These are phyloP conservation scores for Yarrowia keelungensis DNA, from an alignment of 805 yeast species.

Conservation along the genomic window DNA sequence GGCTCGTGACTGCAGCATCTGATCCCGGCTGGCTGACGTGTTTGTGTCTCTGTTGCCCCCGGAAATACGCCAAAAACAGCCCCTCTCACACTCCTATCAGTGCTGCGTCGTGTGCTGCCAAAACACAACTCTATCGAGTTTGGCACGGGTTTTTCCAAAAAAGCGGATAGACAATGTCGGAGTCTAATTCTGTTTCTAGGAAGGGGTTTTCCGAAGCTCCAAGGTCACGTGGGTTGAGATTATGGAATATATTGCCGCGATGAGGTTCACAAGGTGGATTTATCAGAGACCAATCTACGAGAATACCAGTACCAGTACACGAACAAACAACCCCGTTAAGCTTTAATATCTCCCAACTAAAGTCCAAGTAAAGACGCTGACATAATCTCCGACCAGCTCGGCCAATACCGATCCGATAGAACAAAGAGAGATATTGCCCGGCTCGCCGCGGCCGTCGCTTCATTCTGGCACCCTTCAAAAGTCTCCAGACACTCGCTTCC, in stretches of 20 bases:
- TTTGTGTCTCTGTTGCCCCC: too few relatives aligned
- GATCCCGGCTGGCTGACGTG: too few relatives aligned
- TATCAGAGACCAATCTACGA: too few relatives aligned
- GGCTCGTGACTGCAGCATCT: too few relatives aligned
- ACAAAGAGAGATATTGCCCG: not conserved
- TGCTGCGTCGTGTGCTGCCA: slow-evolving; percentile 27
- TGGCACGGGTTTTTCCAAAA: slow-evolving; percentile 11
- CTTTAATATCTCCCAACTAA: slow-evolving; percentile 2
- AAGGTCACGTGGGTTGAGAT: not conserved
- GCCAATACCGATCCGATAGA: not conserved
- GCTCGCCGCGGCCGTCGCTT: not conserved
- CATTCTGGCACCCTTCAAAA: not conserved
- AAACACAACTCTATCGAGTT: slow-evolving; percentile 20
- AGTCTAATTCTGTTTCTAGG: not conserved
- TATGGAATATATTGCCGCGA: not conserved
- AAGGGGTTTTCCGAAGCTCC: not conserved
- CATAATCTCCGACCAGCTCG: not conserved
- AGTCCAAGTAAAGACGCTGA: not conserved
- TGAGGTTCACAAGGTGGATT: not conserved
- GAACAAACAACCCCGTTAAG: too few relatives aligned
- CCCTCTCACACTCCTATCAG: slow-evolving; percentile 22
- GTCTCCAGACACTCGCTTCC: not conserved
- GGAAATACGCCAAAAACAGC: not conserved
- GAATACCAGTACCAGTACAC: too few relatives aligned
- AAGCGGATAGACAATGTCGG: slow-evolving; percentile 16